Evolutionary conservation across 148 eudicot genomes (phyloP), one percentile per base, ranked within the genome.

Genomic region (Dysphania ambrosioides): DNA sequence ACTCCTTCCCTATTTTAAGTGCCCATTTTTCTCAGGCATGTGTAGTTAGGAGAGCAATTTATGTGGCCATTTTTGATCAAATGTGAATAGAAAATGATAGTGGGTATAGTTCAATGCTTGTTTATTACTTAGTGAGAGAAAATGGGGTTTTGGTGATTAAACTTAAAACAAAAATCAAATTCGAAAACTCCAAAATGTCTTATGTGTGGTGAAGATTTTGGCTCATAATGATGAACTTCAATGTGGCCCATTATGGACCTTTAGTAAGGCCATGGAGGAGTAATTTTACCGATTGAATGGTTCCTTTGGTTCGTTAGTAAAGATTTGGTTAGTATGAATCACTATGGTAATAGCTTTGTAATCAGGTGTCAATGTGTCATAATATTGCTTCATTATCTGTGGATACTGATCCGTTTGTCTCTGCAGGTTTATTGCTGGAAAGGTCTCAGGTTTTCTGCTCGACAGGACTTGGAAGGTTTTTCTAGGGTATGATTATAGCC

Each of bases 361-460:
- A n/a, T 0, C 9, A 74, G 18, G 44, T 23, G 36, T 49, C 24
- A 4, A 74, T 9, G 44, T 23, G 36, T 49, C 24, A 4, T 58
- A 13, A 4, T 5, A 31, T n/a, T 62, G 40, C 27, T 31, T 35
- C 15, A 19, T 34, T 35, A 26, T 34, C 21, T 19, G 1, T 26
- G 42, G 5, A 23, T 1, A 18, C 51, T 44, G 61, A 58, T 61
- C 26, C 16, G 29, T 23, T 58, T 30, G 27, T 63, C 19, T 79
- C 26, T 81, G 56, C 84, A 94, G 98, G 98, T 94, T 26, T 94
- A 94, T 79, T 94, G 98, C 82, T 94, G 98, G 98, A 94, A 94
- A 82, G 98, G 98, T 80, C 91, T 94, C 36, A 87, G 98, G 56
- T 86, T 91, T 67, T 90, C 98, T 58, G 98, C 98, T 63, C 87